Evolutionary conservation across 306 rosid species (phyloP).

Genomic region (Corylus americana): DNA sequence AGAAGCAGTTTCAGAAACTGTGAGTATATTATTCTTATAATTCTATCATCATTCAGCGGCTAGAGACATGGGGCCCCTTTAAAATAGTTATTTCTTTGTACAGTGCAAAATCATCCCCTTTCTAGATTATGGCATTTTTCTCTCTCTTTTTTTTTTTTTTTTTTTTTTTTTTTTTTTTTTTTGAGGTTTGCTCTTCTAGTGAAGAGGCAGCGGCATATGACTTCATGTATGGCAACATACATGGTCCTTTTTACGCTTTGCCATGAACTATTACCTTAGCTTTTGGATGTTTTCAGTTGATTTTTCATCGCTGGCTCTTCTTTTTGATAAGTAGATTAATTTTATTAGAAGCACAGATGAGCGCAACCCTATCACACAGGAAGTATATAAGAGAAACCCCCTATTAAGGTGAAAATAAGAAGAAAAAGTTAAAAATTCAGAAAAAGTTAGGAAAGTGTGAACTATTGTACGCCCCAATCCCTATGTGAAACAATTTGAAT

Average conservation of each 20-base stretch:
- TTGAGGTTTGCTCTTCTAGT: not conserved
- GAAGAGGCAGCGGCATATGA: not conserved
- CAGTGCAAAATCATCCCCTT: not conserved
- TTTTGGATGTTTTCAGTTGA: not conserved
- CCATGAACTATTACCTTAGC: not conserved
- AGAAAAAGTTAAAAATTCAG: too few relatives aligned
- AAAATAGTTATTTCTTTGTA: conserved; percentile 10
- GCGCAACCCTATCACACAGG: too few relatives aligned
- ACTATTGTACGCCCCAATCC: too few relatives aligned
- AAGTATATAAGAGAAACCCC: too few relatives aligned
- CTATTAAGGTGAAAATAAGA: too few relatives aligned
- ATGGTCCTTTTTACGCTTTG: not conserved
- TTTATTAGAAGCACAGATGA: too few relatives aligned
- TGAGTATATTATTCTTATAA: conserved; percentile 47
- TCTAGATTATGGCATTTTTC: not conserved
- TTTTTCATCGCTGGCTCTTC: not conserved
- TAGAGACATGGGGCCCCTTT: conserved; percentile 3
- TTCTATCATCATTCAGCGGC: conserved; percentile 20
- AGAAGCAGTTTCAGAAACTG: conserved; percentile 78
- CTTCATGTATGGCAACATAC: not conserved
- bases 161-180: not conserved
- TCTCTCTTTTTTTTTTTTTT: not conserved
- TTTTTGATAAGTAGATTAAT: too few relatives aligned
- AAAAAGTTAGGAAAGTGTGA: too few relatives aligned
- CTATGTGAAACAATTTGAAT: too few relatives aligned